A percentile compares a stretch with the other conserved stretches of the same genome.
These are phyloP conservation scores for Clavariopsis aquatica DNA, from an alignment of 495 filamentous ascomycete genomes.

Conservation along the genomic window DNA sequence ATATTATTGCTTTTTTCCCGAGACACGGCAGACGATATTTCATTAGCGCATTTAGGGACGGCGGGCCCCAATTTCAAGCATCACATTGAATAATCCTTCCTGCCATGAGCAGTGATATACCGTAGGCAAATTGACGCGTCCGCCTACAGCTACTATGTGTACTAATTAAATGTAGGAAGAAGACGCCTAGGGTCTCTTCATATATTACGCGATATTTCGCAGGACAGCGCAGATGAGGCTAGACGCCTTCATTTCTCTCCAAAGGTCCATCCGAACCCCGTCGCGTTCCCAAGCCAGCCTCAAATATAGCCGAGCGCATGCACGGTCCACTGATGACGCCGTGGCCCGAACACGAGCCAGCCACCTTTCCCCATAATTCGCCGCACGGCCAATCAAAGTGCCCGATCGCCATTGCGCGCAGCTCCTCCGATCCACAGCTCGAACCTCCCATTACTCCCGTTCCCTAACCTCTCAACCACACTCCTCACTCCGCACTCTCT, in stretches of 20 bases:
- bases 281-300: constrained; percentile 12
- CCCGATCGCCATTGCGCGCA: constrained; percentile 25
- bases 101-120: too few relatives aligned
- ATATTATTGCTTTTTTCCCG: too few relatives aligned
- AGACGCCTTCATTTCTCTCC: neutral
- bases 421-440: constrained; percentile 19
- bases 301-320: constrained; percentile 7
- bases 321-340: constrained; percentile 34
- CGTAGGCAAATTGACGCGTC: too few relatives aligned
- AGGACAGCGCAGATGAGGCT: neutral
- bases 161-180: too few relatives aligned
- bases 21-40: too few relatives aligned
- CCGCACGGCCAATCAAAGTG: constrained; percentile 23
- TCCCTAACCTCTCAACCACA: constrained; percentile 20
- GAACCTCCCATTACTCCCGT: constrained; percentile 19
- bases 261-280: neutral
- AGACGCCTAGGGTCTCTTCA: neutral
- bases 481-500: constrained; percentile 10
- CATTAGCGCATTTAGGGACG: too few relatives aligned
- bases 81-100: too few relatives aligned
- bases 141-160: too few relatives aligned
- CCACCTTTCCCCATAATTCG: constrained; percentile 32
- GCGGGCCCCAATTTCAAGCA: too few relatives aligned
- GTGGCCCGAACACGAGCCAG: constrained; percentile 26
- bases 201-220: neutral